Conservation (phyloP, 108 stramenopile species). For the Asterionellopsis glacialis region DNA sequence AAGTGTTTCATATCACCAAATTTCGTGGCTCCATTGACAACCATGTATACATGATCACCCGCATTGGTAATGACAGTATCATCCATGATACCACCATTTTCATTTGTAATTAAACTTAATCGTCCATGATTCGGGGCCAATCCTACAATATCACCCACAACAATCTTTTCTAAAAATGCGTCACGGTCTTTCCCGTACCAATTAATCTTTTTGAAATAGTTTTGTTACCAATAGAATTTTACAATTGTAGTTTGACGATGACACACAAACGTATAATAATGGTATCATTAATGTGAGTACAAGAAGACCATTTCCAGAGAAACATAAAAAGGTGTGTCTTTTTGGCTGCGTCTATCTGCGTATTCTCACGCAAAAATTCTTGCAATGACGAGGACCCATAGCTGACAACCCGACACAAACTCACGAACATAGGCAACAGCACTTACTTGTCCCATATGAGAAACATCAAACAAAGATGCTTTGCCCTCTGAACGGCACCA, state of each 20-base stretch:
- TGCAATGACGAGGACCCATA: too few species aligned
- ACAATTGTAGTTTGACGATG: neutral
- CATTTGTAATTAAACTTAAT: constrained; percentile 89
- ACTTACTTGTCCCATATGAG: constrained; percentile 98
- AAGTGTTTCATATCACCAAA: constrained; percentile 94
- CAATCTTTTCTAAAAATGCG: constrained; percentile 84
- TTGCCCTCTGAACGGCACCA: constrained; percentile 85
- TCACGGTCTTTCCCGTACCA: constrained; percentile 94
- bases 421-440: neutral
- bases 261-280: too few species aligned
- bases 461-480: constrained; percentile 94
- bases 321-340: too few species aligned
- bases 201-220: constrained; percentile 46
- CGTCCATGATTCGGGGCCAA: constrained; percentile 65
- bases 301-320: too few species aligned
- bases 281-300: too few species aligned
- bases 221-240: neutral
- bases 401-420: too few species aligned
- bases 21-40: constrained; percentile 99
- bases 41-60: constrained; percentile 90
- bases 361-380: neutral
- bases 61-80: constrained; percentile 96
- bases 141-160: constrained; percentile 90
- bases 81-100: constrained; percentile 93
- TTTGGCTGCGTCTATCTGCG: too few species aligned